Evolutionary conservation across 768 basidiomycete genomes (phyloP), one percentile per base, ranked within the genome.

Genomic region (Tubosaeta sp.): DNA sequence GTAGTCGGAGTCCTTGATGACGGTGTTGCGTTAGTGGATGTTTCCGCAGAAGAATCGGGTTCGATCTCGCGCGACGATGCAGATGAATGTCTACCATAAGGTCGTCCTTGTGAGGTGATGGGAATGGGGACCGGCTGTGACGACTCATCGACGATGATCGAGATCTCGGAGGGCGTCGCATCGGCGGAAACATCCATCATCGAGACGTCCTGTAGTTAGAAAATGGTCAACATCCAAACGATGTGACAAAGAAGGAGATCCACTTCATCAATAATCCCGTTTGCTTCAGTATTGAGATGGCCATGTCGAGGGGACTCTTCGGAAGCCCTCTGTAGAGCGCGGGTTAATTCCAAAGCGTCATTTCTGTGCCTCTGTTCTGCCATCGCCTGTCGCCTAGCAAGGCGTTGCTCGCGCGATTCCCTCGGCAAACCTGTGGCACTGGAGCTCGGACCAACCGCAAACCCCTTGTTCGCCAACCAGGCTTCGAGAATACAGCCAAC

Each of bases 401-500:
- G 73, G 10, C 89, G 71, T 60, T 88, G 86, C 63, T 91, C 88
- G 53, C 84, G 74, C 24, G 83, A 80, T 70, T 92, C 90, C 46
- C 87, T 71, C 13, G 84, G 85, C 53, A 83, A 67, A 1, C 87
- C 87, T 3, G 82, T 87, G 0, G 86, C 88, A 47, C 86, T 83
- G 0, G 85, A 75, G 58, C 84, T 87, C 4, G 92, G 88, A 16
- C 86, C 87, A 21, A 94, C 84, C 0, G 89, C 84, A 63, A 96
- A 89, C 0, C 92, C 93, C 63, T 88, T 87, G 58, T 85, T 84
- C 6, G 86, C 86, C 25, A 96, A 69, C 92, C 94, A 97, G 14
- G 90, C 88, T 71, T 95, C 93, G 19, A 97, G 77, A 21, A 97
- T 88, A 55, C 90, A 91, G 6, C 92, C 93, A 1, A 96, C 94